These are phyloP conservation scores for Mycena sanguinolenta DNA, from an alignment of 768 basidiomycete species.

Conservation along the genomic window DNA sequence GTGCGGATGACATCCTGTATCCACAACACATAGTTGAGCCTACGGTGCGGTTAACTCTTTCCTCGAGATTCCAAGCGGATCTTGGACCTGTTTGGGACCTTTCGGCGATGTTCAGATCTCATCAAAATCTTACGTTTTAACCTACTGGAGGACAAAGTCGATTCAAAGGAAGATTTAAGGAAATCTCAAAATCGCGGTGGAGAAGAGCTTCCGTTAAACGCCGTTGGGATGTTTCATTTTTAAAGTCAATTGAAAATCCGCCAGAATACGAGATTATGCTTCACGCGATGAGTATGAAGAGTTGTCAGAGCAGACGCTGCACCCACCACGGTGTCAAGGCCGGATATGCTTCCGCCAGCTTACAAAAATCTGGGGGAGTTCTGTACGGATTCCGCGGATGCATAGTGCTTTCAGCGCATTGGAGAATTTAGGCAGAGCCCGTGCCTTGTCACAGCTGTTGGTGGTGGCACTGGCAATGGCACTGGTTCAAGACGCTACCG, in stretches of 20 bases:
- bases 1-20: constrained; percentile 75
- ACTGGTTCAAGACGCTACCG: too few relatives aligned
- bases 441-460: too few relatives aligned
- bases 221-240: constrained; percentile 76
- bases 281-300: constrained; percentile 5
- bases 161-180: constrained; percentile 72
- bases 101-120: not conserved
- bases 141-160: constrained; percentile 89
- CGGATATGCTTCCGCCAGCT: constrained; percentile 69
- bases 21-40: constrained; percentile 92
- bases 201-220: constrained; percentile 85
- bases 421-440: not conserved
- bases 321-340: constrained; percentile 68
- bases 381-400: constrained; percentile 58
- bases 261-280: constrained; percentile 40
- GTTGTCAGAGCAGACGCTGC: not conserved
- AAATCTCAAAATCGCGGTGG: constrained; percentile 77
- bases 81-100: constrained; percentile 83
- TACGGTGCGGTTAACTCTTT: constrained; percentile 42
- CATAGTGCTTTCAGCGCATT: constrained; percentile 43
- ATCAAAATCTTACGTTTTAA: not conserved
- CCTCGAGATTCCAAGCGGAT: not conserved
- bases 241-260: constrained; percentile 74
- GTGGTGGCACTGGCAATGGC: too few relatives aligned
- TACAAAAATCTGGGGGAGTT: constrained; percentile 65